Evolutionary conservation across 768 basidiomycete species (phyloP).

Genomic region (Tricholoma furcatifolium): DNA sequence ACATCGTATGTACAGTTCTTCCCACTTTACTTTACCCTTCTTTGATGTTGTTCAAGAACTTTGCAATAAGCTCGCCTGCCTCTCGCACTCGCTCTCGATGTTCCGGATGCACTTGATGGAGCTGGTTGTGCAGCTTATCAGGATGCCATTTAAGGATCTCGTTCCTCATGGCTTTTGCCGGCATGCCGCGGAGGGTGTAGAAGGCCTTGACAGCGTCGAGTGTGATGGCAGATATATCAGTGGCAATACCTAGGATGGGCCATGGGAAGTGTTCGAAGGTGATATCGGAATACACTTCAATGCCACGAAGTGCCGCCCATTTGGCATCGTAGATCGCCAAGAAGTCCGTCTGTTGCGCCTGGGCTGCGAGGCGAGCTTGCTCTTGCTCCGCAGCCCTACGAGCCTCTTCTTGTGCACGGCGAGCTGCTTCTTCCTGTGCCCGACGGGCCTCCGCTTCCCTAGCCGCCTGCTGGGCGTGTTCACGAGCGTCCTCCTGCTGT

Average conservation of each 20-base stretch:
- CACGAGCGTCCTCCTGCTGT: slow-evolving; percentile 6
- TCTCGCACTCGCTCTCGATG: slow-evolving; percentile 33
- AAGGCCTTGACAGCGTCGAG: slow-evolving; percentile 34
- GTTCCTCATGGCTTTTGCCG: slow-evolving; percentile 33
- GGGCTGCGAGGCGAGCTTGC: neutral
- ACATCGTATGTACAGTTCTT: neutral
- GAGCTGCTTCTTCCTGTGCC: slow-evolving; percentile 1
- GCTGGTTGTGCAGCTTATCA: slow-evolving; percentile 45
- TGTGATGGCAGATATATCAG: slow-evolving; percentile 32
- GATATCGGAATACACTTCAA: neutral
- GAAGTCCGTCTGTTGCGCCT: neutral
- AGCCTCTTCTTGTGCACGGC: slow-evolving; percentile 2
- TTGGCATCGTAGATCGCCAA: slow-evolving; percentile 17
- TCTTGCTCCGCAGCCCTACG: neutral
- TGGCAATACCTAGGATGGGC: slow-evolving; percentile 6
- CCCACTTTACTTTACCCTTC: neutral
- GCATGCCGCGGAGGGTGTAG: slow-evolving; percentile 33
- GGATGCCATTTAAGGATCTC: slow-evolving; percentile 57
- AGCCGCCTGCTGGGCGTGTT: neutral
- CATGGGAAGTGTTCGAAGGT: slow-evolving; percentile 8
- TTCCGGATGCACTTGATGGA: slow-evolving; percentile 30
- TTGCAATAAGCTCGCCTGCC: slow-evolving; percentile 37
- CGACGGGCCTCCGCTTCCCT: slow-evolving; percentile 4
- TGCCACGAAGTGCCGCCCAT: slow-evolving; percentile 8
- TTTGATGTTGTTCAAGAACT: slow-evolving; percentile 32